A percentile compares a stretch with the other conserved stretches of the same genome.
Conservation (phyloP, 345 rosid genomes). For the Linum tenue region DNA sequence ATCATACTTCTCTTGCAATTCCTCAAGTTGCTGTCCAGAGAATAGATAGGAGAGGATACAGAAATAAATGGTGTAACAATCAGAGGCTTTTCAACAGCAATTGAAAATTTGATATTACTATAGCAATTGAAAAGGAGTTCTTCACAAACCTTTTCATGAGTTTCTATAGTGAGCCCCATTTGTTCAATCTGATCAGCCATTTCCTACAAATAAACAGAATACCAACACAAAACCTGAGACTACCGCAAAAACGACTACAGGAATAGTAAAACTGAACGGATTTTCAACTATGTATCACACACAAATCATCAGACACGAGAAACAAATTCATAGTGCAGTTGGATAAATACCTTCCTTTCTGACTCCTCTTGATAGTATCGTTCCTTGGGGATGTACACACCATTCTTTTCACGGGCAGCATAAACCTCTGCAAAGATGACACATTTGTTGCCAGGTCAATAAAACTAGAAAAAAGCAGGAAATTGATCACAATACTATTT, state of each 20-base stretch:
- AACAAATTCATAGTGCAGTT: not conserved
- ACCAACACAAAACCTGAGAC: not conserved
- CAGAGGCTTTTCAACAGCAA: not conserved
- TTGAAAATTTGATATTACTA: not conserved
- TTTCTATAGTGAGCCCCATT: constrained; percentile 57
- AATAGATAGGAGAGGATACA: not conserved
- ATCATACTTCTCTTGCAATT: constrained; percentile 60
- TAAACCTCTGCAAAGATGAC: constrained; percentile 62
- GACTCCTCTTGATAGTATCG: constrained; percentile 93
- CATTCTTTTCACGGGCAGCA: constrained; percentile 96
- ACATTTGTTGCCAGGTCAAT: not conserved
- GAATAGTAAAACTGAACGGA: not conserved
- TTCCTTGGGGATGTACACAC: constrained; percentile 92
- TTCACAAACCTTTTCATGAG: constrained; percentile 63
- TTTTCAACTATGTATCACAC: not conserved
- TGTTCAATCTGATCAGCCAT: constrained; percentile 95
- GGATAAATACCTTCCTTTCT: constrained; percentile 67
- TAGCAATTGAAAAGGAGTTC: not conserved
- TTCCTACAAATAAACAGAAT: constrained; percentile 34
- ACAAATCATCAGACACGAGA: not conserved
- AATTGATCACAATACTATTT: not conserved
- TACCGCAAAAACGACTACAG: constrained; percentile 8
- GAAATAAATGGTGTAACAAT: not conserved
- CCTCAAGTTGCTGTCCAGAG: constrained; percentile 63
- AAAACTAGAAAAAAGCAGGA: not conserved